These are phyloP conservation scores for Glycyrrhiza uralensis DNA, from an alignment of 306 rosid genomes.

Conservation along the genomic window DNA sequence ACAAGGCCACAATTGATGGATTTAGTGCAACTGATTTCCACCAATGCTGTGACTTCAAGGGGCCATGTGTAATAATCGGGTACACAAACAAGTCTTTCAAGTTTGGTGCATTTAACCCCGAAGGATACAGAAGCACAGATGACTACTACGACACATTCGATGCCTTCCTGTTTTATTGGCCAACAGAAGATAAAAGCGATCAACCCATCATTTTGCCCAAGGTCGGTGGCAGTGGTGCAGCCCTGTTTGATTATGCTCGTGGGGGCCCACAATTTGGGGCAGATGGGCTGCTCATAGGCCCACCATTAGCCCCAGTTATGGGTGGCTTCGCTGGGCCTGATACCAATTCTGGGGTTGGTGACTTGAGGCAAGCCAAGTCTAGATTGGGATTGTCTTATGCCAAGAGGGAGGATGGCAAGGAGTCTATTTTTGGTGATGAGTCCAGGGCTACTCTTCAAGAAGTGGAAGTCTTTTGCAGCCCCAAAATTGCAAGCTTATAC, in stretches of 20 bases:
- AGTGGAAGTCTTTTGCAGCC: constrained; percentile 82
- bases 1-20: constrained; percentile 73
- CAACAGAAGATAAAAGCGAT: not conserved
- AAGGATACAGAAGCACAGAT: constrained; percentile 95
- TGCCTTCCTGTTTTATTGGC: constrained; percentile 70
- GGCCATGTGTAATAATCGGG: constrained; percentile 86
- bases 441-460: constrained; percentile 62
- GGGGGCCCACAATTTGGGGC: constrained; percentile 94
- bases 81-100: constrained; percentile 77
- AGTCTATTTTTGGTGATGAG: constrained; percentile 79
- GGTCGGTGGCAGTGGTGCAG: constrained; percentile 50
- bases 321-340: constrained; percentile 59
- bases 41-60: constrained; percentile 78
- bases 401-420: constrained; percentile 81
- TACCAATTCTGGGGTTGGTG: constrained; percentile 52
- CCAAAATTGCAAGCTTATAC: constrained; percentile 88
- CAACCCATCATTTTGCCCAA: constrained; percentile 41
- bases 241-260: constrained; percentile 49
- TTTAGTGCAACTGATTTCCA: constrained; percentile 79
- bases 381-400: constrained; percentile 88
- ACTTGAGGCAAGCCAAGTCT: constrained; percentile 78
- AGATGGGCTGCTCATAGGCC: constrained; percentile 66
- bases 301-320: constrained; percentile 50
- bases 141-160: constrained; percentile 87
- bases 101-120: constrained; percentile 93